A percentile compares a stretch with the other conserved stretches of the same genome.
These are phyloP conservation scores for Kluyveromyces wickerhamii DNA, from an alignment of 805 yeast species.

Conservation along the genomic window DNA sequence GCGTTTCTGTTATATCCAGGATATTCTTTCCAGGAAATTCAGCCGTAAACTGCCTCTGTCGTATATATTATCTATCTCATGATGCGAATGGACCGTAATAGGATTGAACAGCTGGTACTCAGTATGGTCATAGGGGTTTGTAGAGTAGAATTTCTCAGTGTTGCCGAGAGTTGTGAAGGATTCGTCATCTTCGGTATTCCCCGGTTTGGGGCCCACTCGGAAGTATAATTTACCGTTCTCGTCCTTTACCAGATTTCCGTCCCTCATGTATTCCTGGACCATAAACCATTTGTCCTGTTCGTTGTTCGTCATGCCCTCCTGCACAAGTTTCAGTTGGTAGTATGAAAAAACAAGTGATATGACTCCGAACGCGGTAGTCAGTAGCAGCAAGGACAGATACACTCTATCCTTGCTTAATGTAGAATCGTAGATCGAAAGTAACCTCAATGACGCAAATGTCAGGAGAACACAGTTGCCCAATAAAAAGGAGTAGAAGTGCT, in stretches of 20 bases:
- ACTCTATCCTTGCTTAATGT: conserved; percentile 12
- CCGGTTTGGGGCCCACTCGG: conserved; percentile 2
- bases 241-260: conserved; percentile 30
- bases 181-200: too few relatives aligned
- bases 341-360: conserved; percentile 38
- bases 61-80: conserved; percentile 24
- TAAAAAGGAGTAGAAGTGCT: conserved; percentile 52
- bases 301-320: conserved; percentile 66
- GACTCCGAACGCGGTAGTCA: conserved; percentile 38
- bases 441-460: conserved; percentile 36
- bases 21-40: conserved; percentile 19
- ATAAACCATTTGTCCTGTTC: conserved; percentile 68
- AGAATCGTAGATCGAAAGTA: conserved; percentile 7
- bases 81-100: conserved; percentile 10
- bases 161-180: too few relatives aligned
- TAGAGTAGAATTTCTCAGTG: conserved; percentile 19
- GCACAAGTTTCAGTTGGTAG: conserved; percentile 43
- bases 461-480: conserved; percentile 39
- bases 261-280: conserved; percentile 43
- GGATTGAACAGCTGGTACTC: conserved; percentile 12
- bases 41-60: conserved; percentile 22
- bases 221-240: conserved; percentile 7
- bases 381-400: conserved; percentile 33
- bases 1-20: too few relatives aligned
- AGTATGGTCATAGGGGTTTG: conserved; percentile 25